phyloP scores from a whole-genome alignment of 179 eudicot species.

The Kewa caespitosa region DNA sequence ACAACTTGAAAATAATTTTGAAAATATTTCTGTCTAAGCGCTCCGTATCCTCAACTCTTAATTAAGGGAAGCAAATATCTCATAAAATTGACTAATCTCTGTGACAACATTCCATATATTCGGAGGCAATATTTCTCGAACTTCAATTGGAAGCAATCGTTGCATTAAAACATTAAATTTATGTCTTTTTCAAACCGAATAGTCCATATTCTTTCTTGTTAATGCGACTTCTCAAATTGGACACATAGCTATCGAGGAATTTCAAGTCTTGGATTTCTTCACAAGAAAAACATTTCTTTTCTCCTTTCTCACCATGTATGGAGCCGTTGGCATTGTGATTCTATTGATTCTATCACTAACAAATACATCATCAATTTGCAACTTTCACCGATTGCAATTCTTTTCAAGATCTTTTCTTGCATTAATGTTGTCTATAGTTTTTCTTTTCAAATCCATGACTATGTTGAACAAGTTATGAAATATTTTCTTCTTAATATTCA shows the following conservation, averaged over 20 bases:
- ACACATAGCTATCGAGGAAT: conserved; percentile 22
- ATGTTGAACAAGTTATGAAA: conserved; percentile 20
- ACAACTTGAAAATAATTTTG: neutral
- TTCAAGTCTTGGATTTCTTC: conserved; percentile 4
- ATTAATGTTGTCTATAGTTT: conserved; percentile 23
- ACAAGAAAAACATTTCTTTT: conserved; percentile 9
- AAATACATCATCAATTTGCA: neutral
- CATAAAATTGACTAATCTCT: neutral
- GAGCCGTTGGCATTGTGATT: conserved; percentile 6
- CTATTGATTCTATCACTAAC: neutral
- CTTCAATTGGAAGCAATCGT: conserved; percentile 19
- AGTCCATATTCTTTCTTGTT: neutral
- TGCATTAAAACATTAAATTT: conserved; percentile 24
- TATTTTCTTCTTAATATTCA: conserved; percentile 25
- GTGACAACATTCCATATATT: neutral
- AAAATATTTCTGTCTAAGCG: neutral
- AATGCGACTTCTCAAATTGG: conserved; percentile 18
- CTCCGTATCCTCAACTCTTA: neutral
- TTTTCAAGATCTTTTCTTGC: conserved; percentile 2
- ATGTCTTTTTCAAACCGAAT: conserved; percentile 18
- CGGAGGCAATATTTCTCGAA: neutral
- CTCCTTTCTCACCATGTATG: conserved; percentile 2
- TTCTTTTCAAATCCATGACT: conserved; percentile 5
- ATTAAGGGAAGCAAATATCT: neutral
- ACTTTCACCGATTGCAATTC: neutral